Percentiles rank a stretch among this genome's conserved stretches.
phyloP scores from a whole-genome alignment of 768 basidiomycete species.

The Serendipita indica region DNA sequence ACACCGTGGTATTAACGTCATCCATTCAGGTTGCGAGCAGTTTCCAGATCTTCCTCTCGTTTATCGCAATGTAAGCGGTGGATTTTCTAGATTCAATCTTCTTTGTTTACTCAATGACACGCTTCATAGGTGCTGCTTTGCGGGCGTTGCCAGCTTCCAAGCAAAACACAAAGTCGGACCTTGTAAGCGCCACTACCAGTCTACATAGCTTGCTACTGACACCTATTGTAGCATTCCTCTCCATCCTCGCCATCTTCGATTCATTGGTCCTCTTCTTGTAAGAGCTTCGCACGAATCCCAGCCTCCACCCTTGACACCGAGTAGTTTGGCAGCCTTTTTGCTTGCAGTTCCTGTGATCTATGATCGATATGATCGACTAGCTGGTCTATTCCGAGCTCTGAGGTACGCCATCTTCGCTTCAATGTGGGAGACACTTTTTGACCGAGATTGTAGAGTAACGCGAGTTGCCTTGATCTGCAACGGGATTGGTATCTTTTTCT shows the following conservation, averaged over 20 bases:
- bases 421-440: no score
- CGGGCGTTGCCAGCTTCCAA: constrained; percentile 78
- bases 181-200: constrained; percentile 39
- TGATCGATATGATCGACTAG: constrained; percentile 73
- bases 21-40: constrained; percentile 23
- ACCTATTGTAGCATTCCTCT: constrained; percentile 52
- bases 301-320: no score
- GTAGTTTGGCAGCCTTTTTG: constrained; percentile 61
- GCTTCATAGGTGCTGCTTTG: constrained; percentile 53
- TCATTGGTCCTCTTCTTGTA: constrained; percentile 54
- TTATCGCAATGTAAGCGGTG: constrained; percentile 49
- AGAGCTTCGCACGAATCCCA: no score
- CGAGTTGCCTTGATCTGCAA: constrained; percentile 76
- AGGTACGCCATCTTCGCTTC: no score
- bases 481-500: constrained; percentile 46
- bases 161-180: constrained; percentile 71
- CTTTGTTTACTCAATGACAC: background rate
- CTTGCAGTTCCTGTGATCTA: constrained; percentile 64
- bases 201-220: background rate
- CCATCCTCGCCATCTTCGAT: constrained; percentile 74
- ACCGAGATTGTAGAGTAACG: no score
- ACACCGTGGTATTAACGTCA: background rate
- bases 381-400: constrained; percentile 61
- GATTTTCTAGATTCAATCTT: background rate
- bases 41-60: constrained; percentile 82